Conservation (phyloP, 140 eudicot genomes). For the Bidens hawaiensis region DNA sequence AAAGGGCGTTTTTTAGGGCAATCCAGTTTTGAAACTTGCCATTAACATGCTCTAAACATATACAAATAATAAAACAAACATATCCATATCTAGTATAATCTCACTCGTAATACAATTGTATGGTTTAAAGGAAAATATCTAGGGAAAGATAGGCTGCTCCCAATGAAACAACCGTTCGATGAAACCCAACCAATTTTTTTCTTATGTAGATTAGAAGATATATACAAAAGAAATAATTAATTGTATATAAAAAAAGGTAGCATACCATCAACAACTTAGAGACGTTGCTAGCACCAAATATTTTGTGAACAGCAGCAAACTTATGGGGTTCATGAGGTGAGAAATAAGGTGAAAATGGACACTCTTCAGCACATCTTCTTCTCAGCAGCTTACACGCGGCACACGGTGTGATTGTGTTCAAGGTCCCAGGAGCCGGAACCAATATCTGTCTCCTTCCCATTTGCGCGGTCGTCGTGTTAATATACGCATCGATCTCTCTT, state of each 20-base stretch:
- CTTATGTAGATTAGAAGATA: no score
- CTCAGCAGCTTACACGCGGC: conserved; percentile 83
- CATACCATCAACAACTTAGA: conserved; percentile 82
- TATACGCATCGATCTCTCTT: conserved; percentile 55
- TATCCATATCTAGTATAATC: no score
- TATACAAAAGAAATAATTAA: neutral
- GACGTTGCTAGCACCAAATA: conserved; percentile 88
- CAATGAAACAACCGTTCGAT: no score
- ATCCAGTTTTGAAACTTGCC: no score
- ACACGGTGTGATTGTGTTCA: conserved; percentile 81
- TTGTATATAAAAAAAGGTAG: neutral
- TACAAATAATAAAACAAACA: no score
- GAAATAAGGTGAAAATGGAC: conserved; percentile 86
- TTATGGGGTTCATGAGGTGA: conserved; percentile 90
- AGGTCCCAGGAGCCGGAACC: conserved; percentile 40
- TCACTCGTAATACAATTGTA: no score
- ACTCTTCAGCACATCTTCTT: conserved; percentile 87
- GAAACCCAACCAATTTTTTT: no score
- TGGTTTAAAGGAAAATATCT: no score
- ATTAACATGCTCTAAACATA: no score
- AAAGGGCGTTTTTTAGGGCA: no score
- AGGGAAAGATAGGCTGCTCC: no score
- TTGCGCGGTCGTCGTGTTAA: conserved; percentile 27
- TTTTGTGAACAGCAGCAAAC: conserved; percentile 87
- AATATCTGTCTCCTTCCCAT: conserved; percentile 65